Percentiles rank a stretch among this genome's conserved stretches.
phyloP scores from a whole-genome alignment of 2,329 filamentous ascomycete species.

The Neofusicoccum kwambonambiense region DNA sequence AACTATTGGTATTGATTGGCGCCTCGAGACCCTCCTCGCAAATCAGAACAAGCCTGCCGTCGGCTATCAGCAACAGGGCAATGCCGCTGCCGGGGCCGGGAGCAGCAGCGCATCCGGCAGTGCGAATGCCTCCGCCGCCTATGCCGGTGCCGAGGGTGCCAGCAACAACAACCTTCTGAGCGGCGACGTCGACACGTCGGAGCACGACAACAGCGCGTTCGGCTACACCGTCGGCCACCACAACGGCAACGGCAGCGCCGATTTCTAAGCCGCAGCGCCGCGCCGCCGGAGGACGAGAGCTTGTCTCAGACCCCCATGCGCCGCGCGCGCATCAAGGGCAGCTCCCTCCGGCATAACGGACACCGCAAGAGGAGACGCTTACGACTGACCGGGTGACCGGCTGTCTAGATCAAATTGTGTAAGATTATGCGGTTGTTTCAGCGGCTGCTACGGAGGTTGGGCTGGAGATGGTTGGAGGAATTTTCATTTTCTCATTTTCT shows the following conservation, averaged over 20 bases:
- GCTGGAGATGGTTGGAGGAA: not conserved
- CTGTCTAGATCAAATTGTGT: constrained; percentile 17
- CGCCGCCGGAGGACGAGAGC: constrained; percentile 24
- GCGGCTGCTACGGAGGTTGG: not conserved
- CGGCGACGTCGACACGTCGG: constrained; percentile 44
- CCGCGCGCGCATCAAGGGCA: constrained; percentile 17
- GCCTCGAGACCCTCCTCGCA: constrained; percentile 74
- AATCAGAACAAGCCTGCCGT: constrained; percentile 56
- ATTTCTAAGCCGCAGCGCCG: constrained; percentile 33
- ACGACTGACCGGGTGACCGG: constrained; percentile 10
- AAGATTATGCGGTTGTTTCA: constrained; percentile 15
- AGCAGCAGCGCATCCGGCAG: constrained; percentile 25
- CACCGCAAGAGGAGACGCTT: constrained; percentile 27
- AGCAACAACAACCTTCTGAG: constrained; percentile 45
- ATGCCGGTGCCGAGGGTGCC: constrained; percentile 33
- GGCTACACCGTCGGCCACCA: constrained; percentile 38
- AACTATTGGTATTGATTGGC: constrained; percentile 52
- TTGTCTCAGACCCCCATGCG: constrained; percentile 15
- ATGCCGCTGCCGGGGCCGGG: constrained; percentile 30
- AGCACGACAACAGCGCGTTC: constrained; percentile 42
- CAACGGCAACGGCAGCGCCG: constrained; percentile 40
- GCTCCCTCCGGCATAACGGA: constrained; percentile 22
- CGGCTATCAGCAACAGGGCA: constrained; percentile 34
- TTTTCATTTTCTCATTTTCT: not conserved
- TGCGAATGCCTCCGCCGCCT: constrained; percentile 28